Base-by-base conservation (phyloP, 352 stramenopile species). In the Lagenidium giganteum region DNA sequence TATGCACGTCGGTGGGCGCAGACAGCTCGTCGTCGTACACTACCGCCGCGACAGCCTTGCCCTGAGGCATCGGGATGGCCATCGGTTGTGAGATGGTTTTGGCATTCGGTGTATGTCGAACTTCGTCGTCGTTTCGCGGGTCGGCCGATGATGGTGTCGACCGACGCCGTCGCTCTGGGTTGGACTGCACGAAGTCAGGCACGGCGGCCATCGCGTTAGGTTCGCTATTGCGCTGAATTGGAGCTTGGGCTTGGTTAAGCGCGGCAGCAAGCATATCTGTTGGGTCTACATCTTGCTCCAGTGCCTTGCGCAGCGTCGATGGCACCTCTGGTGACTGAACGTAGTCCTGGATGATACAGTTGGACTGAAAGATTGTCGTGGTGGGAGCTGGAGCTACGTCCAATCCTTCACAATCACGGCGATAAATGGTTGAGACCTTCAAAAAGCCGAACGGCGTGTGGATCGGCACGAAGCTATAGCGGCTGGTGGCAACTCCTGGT, bases 341-440 rank as follows among this genome's bases (percentile, higher is more conserved):
- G 51, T 93, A 93, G 38, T 93, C 79, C 30, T 90, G 76, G 40
- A 93, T 93, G 47, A 93, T 91, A 27, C 70, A 80, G 35, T 90
- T 83, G 31, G 85, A 64, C 25, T 87, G 64, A 30, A 90, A 84
- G 25, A 87, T 70, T 29, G 66, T 54, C 6, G 75, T 56, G 24
- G 27, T 52, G 18, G n/a, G n/a, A n/a, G n/a, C 61, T 13, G 57
- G 54, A 7, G 47, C 47, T 14, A 47, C 41, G 16, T 72, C 67
- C 13, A 70, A 61, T 38, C 42, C 45, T 28, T 70, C 53, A 16
- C 67, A 83, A 34, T 87, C 65, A 6, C 61, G 62, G 30, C 79
- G 77, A 52, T 93, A 93, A 4, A 87, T 41, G 1, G 72, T 63
- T 3, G 62, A 49, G 0, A 92, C 54, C 54, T 86, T 87, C 23